A percentile compares a stretch with the other conserved stretches of the same genome.
Conservation (phyloP, 2,329 filamentous ascomycete species). For the Elsinoe perseae region DNA sequence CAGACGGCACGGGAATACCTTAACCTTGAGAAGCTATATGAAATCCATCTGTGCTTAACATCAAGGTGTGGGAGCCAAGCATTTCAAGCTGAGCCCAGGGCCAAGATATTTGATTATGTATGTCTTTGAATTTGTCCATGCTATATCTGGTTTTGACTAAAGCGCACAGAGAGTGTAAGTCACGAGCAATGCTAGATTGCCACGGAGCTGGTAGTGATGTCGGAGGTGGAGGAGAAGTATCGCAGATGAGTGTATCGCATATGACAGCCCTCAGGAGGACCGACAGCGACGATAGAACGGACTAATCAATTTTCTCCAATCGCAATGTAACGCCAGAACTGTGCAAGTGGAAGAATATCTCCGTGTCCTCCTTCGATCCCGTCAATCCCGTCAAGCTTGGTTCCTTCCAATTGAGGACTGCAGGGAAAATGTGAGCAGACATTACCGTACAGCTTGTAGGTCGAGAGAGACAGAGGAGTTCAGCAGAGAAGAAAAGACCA, state of each 20-base stretch:
- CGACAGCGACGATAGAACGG: neutral
- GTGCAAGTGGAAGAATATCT: neutral
- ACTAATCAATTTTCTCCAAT: neutral
- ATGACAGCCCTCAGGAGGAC: neutral
- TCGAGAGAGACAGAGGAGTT: neutral
- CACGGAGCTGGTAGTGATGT: neutral
- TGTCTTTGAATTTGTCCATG: slow-evolving; percentile 8
- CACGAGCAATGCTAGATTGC: neutral
- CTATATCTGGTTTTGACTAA: slow-evolving; percentile 11
- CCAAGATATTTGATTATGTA: neutral
- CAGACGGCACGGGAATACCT: slow-evolving; percentile 5
- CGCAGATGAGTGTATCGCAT: neutral
- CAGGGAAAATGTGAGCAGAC: neutral
- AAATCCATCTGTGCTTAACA: neutral
- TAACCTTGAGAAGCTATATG: neutral
- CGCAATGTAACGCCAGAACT: neutral
- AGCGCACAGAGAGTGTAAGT: neutral
- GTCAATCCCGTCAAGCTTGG: no score
- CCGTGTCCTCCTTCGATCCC: neutral
- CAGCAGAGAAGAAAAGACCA: neutral
- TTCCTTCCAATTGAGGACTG: neutral
- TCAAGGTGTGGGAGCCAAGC: neutral
- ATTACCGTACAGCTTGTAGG: neutral
- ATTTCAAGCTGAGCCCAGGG: neutral
- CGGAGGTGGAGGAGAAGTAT: neutral